Evolutionary conservation across 2,329 filamentous ascomycete genomes (phyloP), one percentile per base, ranked within the genome.

Genomic region (Colletotrichum agaves): DNA sequence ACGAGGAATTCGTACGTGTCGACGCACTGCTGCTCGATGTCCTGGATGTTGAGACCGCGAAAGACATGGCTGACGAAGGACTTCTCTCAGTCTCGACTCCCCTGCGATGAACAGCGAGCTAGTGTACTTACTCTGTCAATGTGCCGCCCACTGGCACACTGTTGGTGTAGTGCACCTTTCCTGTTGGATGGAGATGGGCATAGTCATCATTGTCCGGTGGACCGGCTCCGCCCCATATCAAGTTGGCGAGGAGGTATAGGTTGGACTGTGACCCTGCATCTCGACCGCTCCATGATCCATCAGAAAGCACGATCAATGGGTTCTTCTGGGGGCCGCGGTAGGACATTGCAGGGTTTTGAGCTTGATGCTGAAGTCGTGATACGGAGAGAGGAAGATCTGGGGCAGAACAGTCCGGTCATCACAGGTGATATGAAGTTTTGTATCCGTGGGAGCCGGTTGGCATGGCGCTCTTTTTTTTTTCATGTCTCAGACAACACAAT

Each of bases 221-320:
- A 0, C 60, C 47, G 2, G 60, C 46, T 1, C 61, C 46, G 11
- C 68, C 67, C 23, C 69, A 71, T 3, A 73, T 63, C 41, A 73
- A 43, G 13, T 41, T 59, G 2, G 72, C 72, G 6, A 73, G 53
- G 3, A 63, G 52, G 12, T 71, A 63, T 15, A 73, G 68, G 31
- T 73, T 73, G 8, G 68, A 62, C 35, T 35, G 49, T 15, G 70
- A 69, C 1, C 69, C 59, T 1, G 65, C 33, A 41, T 73, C 71
- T 11, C 72, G 70, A 13, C 72, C 72, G 15, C 57, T 67, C 72
- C 72, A 73, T 8, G 69, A 71, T 2, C 72, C 72, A n/a, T 73
- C 72, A 17, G 60, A 65, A 12, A 73, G 63, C 19, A 73, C 35
- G 17, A 63, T 52, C 15, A 67, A 15, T 4, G 63, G 63, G 5